Evolutionary conservation across 2,329 filamentous ascomycete species (phyloP), one percentile per base, ranked within the genome.

Genomic region (Tolypocladium sp.): DNA sequence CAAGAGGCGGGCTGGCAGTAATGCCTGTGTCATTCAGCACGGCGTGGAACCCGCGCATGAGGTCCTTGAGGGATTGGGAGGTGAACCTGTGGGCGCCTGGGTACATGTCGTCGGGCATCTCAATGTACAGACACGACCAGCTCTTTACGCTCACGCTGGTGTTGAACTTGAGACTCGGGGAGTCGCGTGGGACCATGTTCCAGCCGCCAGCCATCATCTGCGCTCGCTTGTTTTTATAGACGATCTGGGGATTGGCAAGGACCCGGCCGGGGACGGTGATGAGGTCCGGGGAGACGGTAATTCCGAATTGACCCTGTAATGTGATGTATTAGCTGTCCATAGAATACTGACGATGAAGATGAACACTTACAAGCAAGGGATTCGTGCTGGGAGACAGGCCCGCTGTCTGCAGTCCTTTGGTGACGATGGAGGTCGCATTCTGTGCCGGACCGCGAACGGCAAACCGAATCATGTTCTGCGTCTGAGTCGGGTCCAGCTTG

Each of bases 201-300:
- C 85, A 88, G 33, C 77, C 76, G 3, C 83, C 84, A 7, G 69
- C 63, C 10, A 58, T 54, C 15, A 66, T 62, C 2, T 56, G 27
- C 3, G 61, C 63, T 6, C 64, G 38, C n/a, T 65, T 68, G 20
- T 65, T 67, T 13, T 65, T 63, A 64, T 90, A 90, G 3, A 72
- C 69, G 40, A 90, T 70, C 0, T 66, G 67, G 0, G 87, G 87
- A 0, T 77, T 65, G 0, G 62, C 57, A 0, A 91, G 76, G 8
- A 90, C 77, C 3, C 87, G 81, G 10, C 82, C 87, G 3, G 76
- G 76, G 0, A 91, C 85, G 0, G 84, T 86, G 54, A 91, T 76
- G 60, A 91, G 75, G 2, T 71, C 68, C 0, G 73, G 70, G 0
- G 70, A 68, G 3, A 85, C 72, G 0, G 69, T 69, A 61, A 89